Base-by-base conservation (phyloP, 352 stramenopile species). In the Pythium plurisporium region DNA sequence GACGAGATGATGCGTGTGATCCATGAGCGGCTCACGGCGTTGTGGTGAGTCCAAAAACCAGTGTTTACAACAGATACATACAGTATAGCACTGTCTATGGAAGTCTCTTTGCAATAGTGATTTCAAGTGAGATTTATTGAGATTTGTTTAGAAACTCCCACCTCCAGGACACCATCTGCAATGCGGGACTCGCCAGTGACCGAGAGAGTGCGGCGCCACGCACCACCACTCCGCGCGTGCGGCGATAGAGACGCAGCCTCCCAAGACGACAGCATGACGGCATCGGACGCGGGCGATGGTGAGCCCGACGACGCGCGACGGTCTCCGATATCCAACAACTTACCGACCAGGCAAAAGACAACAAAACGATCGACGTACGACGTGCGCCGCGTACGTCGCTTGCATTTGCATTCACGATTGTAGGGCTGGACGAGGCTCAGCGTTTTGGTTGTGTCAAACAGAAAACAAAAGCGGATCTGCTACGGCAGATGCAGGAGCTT, bases 21-120 rank as follows among this genome's bases (percentile, higher is more conserved):
- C 3, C 36, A 55, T 15, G 36, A 42, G 12, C 48, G 48, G 1
- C 34, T 55, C 22, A 10, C 12, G 20, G 48, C 48, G 7, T 23
- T 55, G 14, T 55, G 48, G 48, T 55, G 38, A 44, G 26, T 7
- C n/a, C 38, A 25, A n/a, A n/a, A n/a, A n/a, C n/a, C n/a, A n/a
- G n/a, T n/a, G n/a, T n/a, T n/a, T n/a, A n/a, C n/a, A n/a, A n/a
- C n/a, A n/a, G n/a, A n/a, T n/a, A n/a, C n/a, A n/a, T n/a, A n/a
- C n/a, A n/a, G n/a, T n/a, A n/a, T n/a, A n/a, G n/a, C n/a, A n/a
- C n/a, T 1, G n/a, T 27, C 5, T 15, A 15, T 44, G 11, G n/a
- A 8, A 44, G 23, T 25, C 20, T 15, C 31, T 37, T 37, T 15
- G 12, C 5, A n/a, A n/a, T 10, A 37, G 5, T n/a, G 12, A 37